A percentile compares a stretch with the other conserved stretches of the same genome.
These are phyloP conservation scores for Penicillium sp. DNA, from an alignment of 2,329 filamentous ascomycete genomes.

Conservation along the genomic window DNA sequence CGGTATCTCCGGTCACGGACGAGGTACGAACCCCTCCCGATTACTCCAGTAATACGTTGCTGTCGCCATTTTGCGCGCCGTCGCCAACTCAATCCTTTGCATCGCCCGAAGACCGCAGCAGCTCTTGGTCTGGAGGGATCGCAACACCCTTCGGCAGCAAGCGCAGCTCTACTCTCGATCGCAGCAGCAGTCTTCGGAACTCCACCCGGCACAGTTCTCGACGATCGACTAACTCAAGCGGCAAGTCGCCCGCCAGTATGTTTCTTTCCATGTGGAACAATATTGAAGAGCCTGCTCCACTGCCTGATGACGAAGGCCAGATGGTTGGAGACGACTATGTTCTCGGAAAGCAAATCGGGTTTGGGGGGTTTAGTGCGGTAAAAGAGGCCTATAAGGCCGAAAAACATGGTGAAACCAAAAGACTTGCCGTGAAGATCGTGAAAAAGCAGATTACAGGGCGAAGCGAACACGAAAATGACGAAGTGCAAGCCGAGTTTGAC, in stretches of 20 bases:
- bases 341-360: constrained; percentile 64
- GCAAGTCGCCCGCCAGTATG: constrained; percentile 58
- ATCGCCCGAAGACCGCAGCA: constrained; percentile 42
- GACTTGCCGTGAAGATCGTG: constrained; percentile 64
- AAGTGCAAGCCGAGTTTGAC: constrained; percentile 65
- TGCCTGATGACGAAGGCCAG: constrained; percentile 66
- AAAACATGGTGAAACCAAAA: constrained; percentile 52
- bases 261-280: constrained; percentile 56
- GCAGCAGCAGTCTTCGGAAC: constrained; percentile 36
- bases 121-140: constrained; percentile 39
- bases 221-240: constrained; percentile 50
- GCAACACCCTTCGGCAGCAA: constrained; percentile 37
- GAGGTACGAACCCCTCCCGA: constrained; percentile 45
- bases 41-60: constrained; percentile 32
- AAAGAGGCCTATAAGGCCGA: constrained; percentile 66
- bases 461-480: constrained; percentile 61
- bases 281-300: constrained; percentile 40
- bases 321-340: constrained; percentile 66
- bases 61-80: constrained; percentile 40
- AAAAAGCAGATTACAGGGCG: constrained; percentile 57
- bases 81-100: constrained; percentile 38
- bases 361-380: constrained; percentile 64
- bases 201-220: constrained; percentile 40
- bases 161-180: constrained; percentile 34
- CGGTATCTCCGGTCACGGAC: constrained; percentile 41